These are phyloP conservation scores for Podospora pseudocomata DNA, from an alignment of 495 filamentous ascomycete genomes.

Conservation along the genomic window DNA sequence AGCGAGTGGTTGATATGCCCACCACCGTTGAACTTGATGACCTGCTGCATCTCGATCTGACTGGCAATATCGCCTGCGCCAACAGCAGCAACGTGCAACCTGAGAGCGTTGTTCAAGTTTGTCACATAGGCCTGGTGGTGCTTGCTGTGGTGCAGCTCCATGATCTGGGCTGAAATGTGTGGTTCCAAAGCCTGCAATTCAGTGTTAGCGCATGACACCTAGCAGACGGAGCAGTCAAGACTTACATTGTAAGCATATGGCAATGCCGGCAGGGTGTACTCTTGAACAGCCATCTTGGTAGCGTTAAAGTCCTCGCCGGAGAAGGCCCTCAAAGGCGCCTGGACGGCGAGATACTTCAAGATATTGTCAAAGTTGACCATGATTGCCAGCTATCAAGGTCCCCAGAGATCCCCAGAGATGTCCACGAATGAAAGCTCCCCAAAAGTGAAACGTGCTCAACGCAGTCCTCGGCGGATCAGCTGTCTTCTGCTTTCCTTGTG, in stretches of 20 bases:
- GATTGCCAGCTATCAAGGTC: neutral
- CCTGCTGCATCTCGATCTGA: slow-evolving; percentile 70
- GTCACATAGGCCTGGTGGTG: slow-evolving; percentile 73
- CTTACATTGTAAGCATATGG: slow-evolving; percentile 49
- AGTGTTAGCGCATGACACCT: neutral
- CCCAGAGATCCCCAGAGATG: slow-evolving; percentile 2
- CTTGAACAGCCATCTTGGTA: slow-evolving; percentile 31
- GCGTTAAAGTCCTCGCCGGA: slow-evolving; percentile 25
- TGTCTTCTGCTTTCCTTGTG: neutral
- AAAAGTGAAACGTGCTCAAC: slow-evolving; percentile 19
- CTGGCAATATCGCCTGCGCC: slow-evolving; percentile 47
- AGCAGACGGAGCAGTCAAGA: neutral
- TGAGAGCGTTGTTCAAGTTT: slow-evolving; percentile 61
- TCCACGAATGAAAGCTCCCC: neutral
- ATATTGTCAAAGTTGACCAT: slow-evolving; percentile 35
- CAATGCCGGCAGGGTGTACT: slow-evolving; percentile 40
- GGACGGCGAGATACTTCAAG: slow-evolving; percentile 30
- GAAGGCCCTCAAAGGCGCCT: slow-evolving; percentile 24
- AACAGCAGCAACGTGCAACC: slow-evolving; percentile 51
- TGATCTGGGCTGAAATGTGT: slow-evolving; percentile 86
- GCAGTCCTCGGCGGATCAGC: neutral
- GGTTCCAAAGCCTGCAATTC: slow-evolving; percentile 74
- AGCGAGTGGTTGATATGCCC: slow-evolving; percentile 90
- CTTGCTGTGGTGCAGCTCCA: slow-evolving; percentile 78
- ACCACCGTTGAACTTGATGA: slow-evolving; percentile 88